A percentile compares a stretch with the other conserved stretches of the same genome.
phyloP scores from a whole-genome alignment of 352 stramenopile species.

The Phytophthora sp. region DNA sequence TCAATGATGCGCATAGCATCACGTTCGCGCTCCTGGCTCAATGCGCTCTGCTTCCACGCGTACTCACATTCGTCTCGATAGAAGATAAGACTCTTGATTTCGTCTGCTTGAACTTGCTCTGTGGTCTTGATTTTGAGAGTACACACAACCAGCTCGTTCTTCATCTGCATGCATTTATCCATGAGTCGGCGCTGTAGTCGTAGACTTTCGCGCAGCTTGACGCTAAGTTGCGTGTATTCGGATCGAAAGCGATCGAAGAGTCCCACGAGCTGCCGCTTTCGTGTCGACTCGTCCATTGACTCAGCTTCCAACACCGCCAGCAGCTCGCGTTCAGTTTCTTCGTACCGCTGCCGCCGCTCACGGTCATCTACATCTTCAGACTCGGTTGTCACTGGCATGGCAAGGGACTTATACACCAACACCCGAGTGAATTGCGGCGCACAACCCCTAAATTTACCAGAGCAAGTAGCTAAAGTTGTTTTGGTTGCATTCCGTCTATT shows the following conservation, averaged over 20 bases:
- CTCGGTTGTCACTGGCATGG: conserved; percentile 1
- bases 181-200: conserved; percentile 58
- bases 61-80: conserved; percentile 80
- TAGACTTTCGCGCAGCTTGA: conserved; percentile 57
- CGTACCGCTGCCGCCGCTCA: conserved; percentile 40
- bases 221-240: conserved; percentile 68
- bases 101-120: conserved; percentile 69
- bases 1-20: conserved; percentile 75
- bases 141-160: conserved; percentile 67
- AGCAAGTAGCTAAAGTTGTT: conserved; percentile 4
- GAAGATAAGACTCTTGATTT: conserved; percentile 74
- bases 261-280: conserved; percentile 64
- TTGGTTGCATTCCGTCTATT: neutral
- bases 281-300: conserved; percentile 49
- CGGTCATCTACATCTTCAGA: conserved; percentile 28
- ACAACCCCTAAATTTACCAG: conserved; percentile 21
- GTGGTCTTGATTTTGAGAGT: conserved; percentile 61
- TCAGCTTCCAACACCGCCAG: conserved; percentile 55
- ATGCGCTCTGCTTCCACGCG: conserved; percentile 61
- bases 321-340: conserved; percentile 57
- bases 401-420: neutral
- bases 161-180: conserved; percentile 77
- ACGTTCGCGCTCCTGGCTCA: conserved; percentile 64
- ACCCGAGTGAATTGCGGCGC: too few species aligned
- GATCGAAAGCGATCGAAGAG: conserved; percentile 72